Percentiles rank a stretch among this genome's conserved stretches.
phyloP scores from a whole-genome alignment of 441 rosid genomes.

The Cnidoscolus chayamansa region DNA sequence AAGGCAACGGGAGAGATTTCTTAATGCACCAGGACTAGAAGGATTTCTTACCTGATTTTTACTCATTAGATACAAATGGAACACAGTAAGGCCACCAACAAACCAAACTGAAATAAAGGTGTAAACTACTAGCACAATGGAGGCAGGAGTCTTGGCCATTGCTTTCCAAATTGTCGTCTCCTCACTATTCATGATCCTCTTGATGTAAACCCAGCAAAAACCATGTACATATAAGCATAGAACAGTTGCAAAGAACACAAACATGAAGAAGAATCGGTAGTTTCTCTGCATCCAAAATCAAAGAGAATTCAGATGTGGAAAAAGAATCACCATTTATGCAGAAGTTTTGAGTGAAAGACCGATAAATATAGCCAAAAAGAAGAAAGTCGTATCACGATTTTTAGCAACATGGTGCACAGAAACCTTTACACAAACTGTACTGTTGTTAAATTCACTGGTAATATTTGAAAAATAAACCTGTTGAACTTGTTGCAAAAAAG shows the following conservation, averaged over 20 bases:
- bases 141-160: slow-evolving; percentile 79
- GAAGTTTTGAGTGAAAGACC: neutral
- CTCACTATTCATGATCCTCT: slow-evolving; percentile 57
- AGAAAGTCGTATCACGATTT: neutral
- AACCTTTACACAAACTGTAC: neutral
- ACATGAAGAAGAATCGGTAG: slow-evolving; percentile 94
- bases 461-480: neutral
- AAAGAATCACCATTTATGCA: neutral
- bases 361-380: neutral
- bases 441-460: neutral
- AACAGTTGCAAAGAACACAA: slow-evolving; percentile 66
- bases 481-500: neutral
- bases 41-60: slow-evolving; percentile 72
- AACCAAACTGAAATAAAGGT: slow-evolving; percentile 82
- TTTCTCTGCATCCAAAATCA: slow-evolving; percentile 70
- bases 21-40: slow-evolving; percentile 5
- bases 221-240: slow-evolving; percentile 82
- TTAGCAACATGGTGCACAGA: neutral
- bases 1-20: neutral
- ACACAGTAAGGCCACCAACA: slow-evolving; percentile 89
- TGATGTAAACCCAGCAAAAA: slow-evolving; percentile 91
- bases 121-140: slow-evolving; percentile 64
- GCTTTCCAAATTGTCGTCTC: slow-evolving; percentile 69
- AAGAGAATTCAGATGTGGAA: slow-evolving; percentile 10
- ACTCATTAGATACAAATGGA: slow-evolving; percentile 85